A percentile compares a stretch with the other conserved stretches of the same genome.
These are phyloP conservation scores for Cladobotryum protrusum DNA, from an alignment of 2,329 filamentous ascomycete genomes.

Conservation along the genomic window DNA sequence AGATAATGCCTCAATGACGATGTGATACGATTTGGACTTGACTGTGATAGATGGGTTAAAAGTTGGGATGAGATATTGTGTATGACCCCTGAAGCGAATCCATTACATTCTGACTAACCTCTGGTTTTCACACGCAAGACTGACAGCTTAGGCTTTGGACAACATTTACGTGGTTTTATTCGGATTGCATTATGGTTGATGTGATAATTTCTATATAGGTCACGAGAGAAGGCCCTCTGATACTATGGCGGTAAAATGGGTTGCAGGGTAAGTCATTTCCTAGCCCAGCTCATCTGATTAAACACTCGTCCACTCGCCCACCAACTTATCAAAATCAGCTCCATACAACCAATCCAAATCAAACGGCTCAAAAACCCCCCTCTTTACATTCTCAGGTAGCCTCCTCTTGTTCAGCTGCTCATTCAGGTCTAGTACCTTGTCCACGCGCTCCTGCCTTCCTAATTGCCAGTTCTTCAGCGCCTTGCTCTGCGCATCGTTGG, in stretches of 20 bases:
- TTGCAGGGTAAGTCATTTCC: not conserved
- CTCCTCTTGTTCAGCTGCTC: slow-evolving; percentile 40
- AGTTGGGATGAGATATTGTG: not conserved
- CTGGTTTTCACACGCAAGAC: no score
- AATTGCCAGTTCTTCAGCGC: slow-evolving; percentile 40
- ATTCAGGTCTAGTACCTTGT: slow-evolving; percentile 42
- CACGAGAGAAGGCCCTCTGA: no score
- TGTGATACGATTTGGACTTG: slow-evolving; percentile 4
- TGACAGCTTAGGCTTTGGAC: no score
- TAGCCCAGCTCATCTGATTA: not conserved
- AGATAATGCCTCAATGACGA: slow-evolving; percentile 12
- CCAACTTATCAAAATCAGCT: slow-evolving; percentile 30
- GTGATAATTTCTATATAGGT: no score
- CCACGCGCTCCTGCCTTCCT: slow-evolving; percentile 41
- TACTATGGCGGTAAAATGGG: not conserved
- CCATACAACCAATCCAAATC: slow-evolving; percentile 40
- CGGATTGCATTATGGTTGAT: not conserved
- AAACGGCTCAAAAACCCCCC: slow-evolving; percentile 18
- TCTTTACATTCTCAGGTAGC: slow-evolving; percentile 31
- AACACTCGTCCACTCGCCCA: slow-evolving; percentile 19
- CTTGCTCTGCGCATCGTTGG: slow-evolving; percentile 9
- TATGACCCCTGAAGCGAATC: no score
- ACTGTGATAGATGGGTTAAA: not conserved
- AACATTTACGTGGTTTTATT: no score
- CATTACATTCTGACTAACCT: no score